phyloP scores from a whole-genome alignment of 2,329 filamentous ascomycete species.

The Pseudonectria buxi region DNA sequence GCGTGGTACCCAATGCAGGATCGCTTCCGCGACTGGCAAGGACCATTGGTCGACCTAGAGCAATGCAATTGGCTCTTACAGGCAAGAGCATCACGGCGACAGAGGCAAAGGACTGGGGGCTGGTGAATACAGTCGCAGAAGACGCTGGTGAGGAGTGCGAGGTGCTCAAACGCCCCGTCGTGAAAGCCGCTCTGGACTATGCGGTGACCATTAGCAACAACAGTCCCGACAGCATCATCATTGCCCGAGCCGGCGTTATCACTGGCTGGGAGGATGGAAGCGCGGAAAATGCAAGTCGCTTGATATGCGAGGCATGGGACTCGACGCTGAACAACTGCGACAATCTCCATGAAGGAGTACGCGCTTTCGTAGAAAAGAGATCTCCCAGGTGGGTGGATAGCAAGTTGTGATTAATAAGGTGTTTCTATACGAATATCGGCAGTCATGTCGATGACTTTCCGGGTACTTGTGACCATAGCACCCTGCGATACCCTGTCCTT shows the following conservation, averaged over 20 bases:
- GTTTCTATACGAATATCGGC: not conserved
- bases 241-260: constrained; percentile 60
- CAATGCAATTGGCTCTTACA: constrained; percentile 60
- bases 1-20: constrained; percentile 65
- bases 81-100: constrained; percentile 50
- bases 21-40: constrained; percentile 60
- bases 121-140: constrained; percentile 58
- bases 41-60: constrained; percentile 59
- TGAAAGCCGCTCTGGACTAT: constrained; percentile 49
- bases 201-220: constrained; percentile 55
- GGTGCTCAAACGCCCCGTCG: constrained; percentile 31
- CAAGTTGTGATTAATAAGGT: constrained; percentile 36
- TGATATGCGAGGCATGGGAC: constrained; percentile 45
- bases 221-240: constrained; percentile 66
- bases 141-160: constrained; percentile 23
- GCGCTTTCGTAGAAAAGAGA: constrained; percentile 66
- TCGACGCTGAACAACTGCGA: constrained; percentile 52
- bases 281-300: constrained; percentile 51
- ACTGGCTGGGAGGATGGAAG: constrained; percentile 61
- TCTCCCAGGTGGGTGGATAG: constrained; percentile 57
- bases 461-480: too few species aligned
- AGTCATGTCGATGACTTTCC: too few species aligned
- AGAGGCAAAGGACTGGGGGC: constrained; percentile 55
- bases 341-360: constrained; percentile 65
- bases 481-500: too few species aligned